phyloP scores from a whole-genome alignment of 1,139 yeast species.

The Zygosaccharomyces pseudobailii region DNA sequence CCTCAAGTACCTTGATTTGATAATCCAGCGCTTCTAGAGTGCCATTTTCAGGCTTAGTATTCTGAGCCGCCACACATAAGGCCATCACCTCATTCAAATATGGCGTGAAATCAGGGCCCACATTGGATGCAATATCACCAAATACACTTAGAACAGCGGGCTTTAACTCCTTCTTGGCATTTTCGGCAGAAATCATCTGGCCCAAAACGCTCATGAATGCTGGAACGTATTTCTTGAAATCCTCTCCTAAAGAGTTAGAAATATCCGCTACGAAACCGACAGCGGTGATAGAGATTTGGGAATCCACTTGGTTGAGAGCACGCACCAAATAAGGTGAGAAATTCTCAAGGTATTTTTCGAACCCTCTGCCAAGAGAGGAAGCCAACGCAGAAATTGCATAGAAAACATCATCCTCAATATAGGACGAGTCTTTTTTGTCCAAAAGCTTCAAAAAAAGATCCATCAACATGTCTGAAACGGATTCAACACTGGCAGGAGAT shows the following conservation, averaged over 20 bases:
- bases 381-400: conserved; percentile 91
- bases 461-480: conserved; percentile 83
- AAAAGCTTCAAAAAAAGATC: conserved; percentile 68
- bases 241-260: conserved; percentile 77
- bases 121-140: conserved; percentile 91
- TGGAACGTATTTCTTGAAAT: conserved; percentile 67
- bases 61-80: conserved; percentile 42
- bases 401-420: conserved; percentile 90
- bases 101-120: conserved; percentile 69
- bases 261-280: conserved; percentile 96
- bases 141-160: conserved; percentile 91
- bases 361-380: conserved; percentile 63
- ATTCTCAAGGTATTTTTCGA: conserved; percentile 70
- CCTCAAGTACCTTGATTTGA: conserved; percentile 65
- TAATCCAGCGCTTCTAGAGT: conserved; percentile 77
- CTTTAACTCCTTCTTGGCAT: conserved; percentile 72
- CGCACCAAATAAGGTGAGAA: conserved; percentile 76
- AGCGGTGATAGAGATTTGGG: conserved; percentile 80
- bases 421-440: conserved; percentile 58
- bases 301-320: conserved; percentile 77
- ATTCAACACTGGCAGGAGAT: conserved; percentile 57
- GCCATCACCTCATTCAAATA: conserved; percentile 77
- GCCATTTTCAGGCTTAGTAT: conserved; percentile 47
- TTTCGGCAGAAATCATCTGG: conserved; percentile 57
- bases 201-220: conserved; percentile 82